These are phyloP conservation scores for Penicillium ucsense DNA, from an alignment of 495 filamentous ascomycete genomes.

Conservation along the genomic window DNA sequence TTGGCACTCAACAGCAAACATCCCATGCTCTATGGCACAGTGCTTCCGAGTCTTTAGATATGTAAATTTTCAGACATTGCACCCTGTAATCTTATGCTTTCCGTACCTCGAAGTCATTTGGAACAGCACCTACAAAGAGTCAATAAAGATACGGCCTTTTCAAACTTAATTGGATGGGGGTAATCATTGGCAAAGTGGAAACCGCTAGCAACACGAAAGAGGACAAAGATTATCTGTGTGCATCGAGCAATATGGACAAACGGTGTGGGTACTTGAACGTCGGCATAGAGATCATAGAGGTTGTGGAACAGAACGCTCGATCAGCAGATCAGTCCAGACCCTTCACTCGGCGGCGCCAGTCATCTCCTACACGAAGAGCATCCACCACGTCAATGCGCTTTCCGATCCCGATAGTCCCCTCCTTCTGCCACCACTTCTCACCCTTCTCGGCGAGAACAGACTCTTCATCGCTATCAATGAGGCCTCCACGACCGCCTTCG, in stretches of 20 bases:
- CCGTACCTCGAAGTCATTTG: no score
- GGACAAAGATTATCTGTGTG: slow-evolving; percentile 17
- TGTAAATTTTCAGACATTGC: no score
- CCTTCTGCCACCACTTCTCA: slow-evolving; percentile 73
- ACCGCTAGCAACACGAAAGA: slow-evolving; percentile 26
- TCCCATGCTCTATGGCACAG: no score
- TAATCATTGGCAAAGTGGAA: neutral
- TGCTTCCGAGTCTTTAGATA: no score
- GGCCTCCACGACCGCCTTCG: slow-evolving; percentile 70
- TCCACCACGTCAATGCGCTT: slow-evolving; percentile 84
- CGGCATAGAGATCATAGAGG: slow-evolving; percentile 17
- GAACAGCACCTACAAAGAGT: no score
- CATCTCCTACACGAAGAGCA: slow-evolving; percentile 63
- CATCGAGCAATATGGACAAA: slow-evolving; percentile 21
- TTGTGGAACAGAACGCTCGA: neutral
- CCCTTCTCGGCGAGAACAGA: slow-evolving; percentile 43
- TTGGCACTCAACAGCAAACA: no score
- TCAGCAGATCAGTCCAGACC: slow-evolving; percentile 49
- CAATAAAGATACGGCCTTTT: no score
- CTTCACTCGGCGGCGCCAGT: slow-evolving; percentile 68
- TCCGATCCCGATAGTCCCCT: slow-evolving; percentile 72
- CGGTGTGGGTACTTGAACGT: slow-evolving; percentile 13
- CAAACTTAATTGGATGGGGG: no score
- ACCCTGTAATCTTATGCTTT: no score
- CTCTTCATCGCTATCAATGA: slow-evolving; percentile 88